Conservation (phyloP, 2,329 filamentous ascomycete genomes). For the Dendrostoma leiphaemia region DNA sequence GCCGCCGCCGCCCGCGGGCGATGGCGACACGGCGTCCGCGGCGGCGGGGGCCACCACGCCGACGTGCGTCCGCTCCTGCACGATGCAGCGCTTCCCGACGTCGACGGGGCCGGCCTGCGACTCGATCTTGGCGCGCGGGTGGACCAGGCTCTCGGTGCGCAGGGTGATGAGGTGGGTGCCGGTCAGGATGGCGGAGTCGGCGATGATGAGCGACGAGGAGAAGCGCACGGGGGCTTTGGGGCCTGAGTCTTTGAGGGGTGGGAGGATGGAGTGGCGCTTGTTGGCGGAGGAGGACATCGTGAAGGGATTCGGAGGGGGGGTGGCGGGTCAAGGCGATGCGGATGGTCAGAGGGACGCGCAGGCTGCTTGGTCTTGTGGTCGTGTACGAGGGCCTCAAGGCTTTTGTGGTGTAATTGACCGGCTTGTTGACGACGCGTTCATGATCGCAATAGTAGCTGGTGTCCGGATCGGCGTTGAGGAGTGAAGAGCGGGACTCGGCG, state of each 20-base stretch:
- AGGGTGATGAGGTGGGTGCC: conserved; percentile 79
- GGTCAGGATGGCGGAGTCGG: conserved; percentile 60
- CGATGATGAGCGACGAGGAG: conserved; percentile 58
- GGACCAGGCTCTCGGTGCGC: conserved; percentile 75
- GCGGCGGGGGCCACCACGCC: no score
- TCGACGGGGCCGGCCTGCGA: conserved; percentile 76
- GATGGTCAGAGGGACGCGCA: no score
- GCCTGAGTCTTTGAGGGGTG: conserved; percentile 49
- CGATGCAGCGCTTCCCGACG: conserved; percentile 77
- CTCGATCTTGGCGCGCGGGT: conserved; percentile 79
- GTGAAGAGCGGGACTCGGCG: no score
- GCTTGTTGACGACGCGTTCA: no score
- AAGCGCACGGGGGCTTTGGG: conserved; percentile 62
- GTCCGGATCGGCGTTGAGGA: no score
- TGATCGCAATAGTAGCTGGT: no score
- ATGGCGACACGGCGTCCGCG: conserved; percentile 31
- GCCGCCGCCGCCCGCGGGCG: not conserved
- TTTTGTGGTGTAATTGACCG: no score
- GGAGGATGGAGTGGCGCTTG: conserved; percentile 57
- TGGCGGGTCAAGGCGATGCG: not conserved
- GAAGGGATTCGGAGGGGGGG: not conserved
- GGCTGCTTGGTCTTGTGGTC: no score
- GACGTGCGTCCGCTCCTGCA: conserved; percentile 67
- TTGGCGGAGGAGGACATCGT: conserved; percentile 42
- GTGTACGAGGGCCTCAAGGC: no score